phyloP scores from a whole-genome alignment of 2,329 filamentous ascomycete species.

The Fusarium papillatum region DNA sequence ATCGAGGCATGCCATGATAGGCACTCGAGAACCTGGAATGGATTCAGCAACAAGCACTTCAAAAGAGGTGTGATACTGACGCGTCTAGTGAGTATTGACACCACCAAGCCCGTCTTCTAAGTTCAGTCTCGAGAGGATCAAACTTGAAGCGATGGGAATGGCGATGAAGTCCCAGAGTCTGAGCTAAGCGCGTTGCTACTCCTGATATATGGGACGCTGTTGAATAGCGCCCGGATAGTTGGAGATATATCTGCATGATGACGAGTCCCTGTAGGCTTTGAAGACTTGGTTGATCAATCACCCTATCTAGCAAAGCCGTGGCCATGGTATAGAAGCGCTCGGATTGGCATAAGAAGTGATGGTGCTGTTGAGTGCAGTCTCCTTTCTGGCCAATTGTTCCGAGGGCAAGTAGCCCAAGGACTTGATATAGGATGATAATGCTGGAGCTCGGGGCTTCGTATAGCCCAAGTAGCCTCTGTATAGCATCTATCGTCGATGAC shows the following conservation, averaged over 20 bases:
- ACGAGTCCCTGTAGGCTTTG: slow-evolving; percentile 38
- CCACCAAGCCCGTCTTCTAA: slow-evolving; percentile 43
- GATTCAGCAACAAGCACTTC: neutral
- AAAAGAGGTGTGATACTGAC: slow-evolving; percentile 18
- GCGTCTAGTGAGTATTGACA: slow-evolving; percentile 43
- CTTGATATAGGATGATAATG: slow-evolving; percentile 29
- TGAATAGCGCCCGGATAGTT: slow-evolving; percentile 37
- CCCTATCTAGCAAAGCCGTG: slow-evolving; percentile 24
- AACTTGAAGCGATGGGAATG: slow-evolving; percentile 45
- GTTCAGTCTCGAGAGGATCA: slow-evolving; percentile 42
- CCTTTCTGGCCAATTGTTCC: slow-evolving; percentile 31
- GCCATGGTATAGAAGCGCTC: slow-evolving; percentile 36
- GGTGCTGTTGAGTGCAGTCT: slow-evolving; percentile 18
- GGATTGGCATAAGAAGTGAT: slow-evolving; percentile 39
- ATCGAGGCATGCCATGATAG: slow-evolving; percentile 43
- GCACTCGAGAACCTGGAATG: slow-evolving; percentile 37
- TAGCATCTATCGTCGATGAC: slow-evolving; percentile 27
- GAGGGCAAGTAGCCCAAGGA: slow-evolving; percentile 34
- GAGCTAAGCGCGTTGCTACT: slow-evolving; percentile 40
- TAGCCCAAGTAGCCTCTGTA: neutral
- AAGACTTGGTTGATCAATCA: slow-evolving; percentile 31
- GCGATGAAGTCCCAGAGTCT: slow-evolving; percentile 41
- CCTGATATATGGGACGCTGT: slow-evolving; percentile 40
- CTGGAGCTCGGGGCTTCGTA: neutral
- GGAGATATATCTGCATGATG: slow-evolving; percentile 41